Evolutionary conservation across 495 filamentous ascomycete genomes (phyloP).

Genomic region (Neurospora sp.): DNA sequence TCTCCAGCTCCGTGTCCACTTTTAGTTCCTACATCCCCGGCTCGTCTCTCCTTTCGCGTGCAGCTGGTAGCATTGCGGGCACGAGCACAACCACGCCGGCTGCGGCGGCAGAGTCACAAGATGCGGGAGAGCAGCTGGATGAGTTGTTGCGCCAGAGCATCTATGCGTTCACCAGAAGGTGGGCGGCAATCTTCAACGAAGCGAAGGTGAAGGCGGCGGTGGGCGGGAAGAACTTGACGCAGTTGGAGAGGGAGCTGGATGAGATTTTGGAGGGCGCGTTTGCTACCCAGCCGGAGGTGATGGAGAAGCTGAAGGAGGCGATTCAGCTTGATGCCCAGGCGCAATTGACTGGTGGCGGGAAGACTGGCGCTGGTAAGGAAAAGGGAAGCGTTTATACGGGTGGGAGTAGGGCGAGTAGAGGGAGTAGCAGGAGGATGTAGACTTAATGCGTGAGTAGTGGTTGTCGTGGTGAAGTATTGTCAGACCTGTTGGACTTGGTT

Average conservation of each 20-base stretch:
- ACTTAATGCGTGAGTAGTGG: not conserved
- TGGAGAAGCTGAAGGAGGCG: conserved; percentile 40
- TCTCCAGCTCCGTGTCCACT: conserved; percentile 27
- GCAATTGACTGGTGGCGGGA: conserved; percentile 11
- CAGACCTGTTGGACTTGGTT: not conserved
- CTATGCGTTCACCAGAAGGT: conserved; percentile 65
- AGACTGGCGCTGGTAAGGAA: conserved; percentile 4
- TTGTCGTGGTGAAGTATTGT: not conserved
- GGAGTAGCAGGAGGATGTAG: not conserved
- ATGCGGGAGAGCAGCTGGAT: conserved; percentile 75
- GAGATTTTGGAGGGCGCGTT: conserved; percentile 37
- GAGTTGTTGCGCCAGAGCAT: conserved; percentile 67
- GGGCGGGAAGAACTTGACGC: conserved; percentile 25
- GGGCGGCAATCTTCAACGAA: conserved; percentile 35
- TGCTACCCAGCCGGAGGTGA: conserved; percentile 36
- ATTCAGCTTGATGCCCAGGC: conserved; percentile 35
- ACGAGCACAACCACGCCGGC: no score
- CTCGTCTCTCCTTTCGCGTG: conserved; percentile 14
- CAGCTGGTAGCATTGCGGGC: not conserved
- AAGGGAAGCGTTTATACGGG: not conserved
- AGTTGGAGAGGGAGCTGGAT: conserved; percentile 37
- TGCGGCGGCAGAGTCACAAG: conserved; percentile 32
- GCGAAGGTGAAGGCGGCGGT: conserved; percentile 20
- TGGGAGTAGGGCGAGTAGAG: not conserved
- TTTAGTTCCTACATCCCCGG: conserved; percentile 20